A percentile compares a stretch with the other conserved stretches of the same genome.
Conservation (phyloP, 441 rosid species). For the Bocquillonia castaneifolia region DNA sequence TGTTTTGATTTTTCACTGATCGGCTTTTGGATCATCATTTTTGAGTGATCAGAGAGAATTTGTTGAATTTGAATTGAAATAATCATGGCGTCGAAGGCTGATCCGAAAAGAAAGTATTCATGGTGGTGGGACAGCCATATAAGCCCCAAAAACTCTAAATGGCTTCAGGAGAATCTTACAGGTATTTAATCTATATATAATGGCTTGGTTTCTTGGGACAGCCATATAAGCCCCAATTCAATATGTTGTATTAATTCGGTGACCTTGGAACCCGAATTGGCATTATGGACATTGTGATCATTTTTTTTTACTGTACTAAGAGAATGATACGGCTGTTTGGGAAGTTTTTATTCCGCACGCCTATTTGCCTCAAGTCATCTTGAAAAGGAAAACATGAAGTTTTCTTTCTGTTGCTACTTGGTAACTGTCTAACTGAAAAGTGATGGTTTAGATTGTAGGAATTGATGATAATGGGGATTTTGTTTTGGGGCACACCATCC, state of each 20-base stretch:
- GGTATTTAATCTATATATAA: too few species aligned
- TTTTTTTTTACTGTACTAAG: background rate
- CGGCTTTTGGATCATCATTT: too few species aligned
- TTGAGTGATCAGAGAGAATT: too few species aligned
- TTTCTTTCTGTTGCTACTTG: background rate
- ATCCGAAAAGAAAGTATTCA: constrained; percentile 60
- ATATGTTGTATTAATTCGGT: too few species aligned
- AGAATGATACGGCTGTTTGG: background rate
- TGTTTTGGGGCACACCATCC: too few species aligned
- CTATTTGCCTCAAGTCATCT: background rate
- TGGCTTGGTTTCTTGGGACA: background rate
- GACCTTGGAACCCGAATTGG: too few species aligned
- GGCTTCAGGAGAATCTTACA: constrained; percentile 91
- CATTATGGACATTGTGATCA: too few species aligned
- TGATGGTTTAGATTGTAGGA: too few species aligned
- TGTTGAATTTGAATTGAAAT: constrained; percentile 3
- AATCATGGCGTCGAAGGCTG: constrained; percentile 27
- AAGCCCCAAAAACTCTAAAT: constrained; percentile 86
- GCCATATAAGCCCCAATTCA: too few species aligned
- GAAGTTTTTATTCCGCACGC: background rate
- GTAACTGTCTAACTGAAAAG: too few species aligned
- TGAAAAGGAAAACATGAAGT: background rate
- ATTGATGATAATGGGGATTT: too few species aligned
- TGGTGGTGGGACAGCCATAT: constrained; percentile 99
- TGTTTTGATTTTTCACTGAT: too few species aligned